Conservation (phyloP, 2,329 filamentous ascomycete genomes). For the Fragosphaeria purpurea region DNA sequence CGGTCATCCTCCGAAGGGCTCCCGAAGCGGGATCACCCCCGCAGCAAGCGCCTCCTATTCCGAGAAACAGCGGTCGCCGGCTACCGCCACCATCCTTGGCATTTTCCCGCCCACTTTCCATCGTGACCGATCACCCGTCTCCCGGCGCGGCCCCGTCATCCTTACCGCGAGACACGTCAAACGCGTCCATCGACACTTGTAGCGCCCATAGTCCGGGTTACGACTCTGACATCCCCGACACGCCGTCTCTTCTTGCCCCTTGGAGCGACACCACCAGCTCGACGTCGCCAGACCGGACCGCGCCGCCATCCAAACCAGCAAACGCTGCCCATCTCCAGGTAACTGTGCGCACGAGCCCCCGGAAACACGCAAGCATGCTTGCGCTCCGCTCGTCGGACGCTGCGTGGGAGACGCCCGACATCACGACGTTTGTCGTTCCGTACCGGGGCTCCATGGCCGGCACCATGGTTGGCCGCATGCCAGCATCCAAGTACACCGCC, state of each 20-base stretch:
- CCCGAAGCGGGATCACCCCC: not conserved
- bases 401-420: not conserved
- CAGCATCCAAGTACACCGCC: slow-evolving; percentile 4
- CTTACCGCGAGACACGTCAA: not conserved
- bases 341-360: slow-evolving; percentile 14
- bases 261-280: slow-evolving; percentile 7
- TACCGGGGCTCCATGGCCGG: not conserved
- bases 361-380: slow-evolving; percentile 5
- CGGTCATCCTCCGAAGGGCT: not conserved
- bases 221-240: slow-evolving; percentile 11
- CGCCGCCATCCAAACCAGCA: not conserved
- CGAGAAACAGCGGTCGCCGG: slow-evolving; percentile 17
- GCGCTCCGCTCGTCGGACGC: not conserved
- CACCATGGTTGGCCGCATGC: not conserved
- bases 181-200: not conserved
- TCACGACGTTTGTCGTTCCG: not conserved
- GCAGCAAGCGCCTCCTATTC: not conserved
- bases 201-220: slow-evolving; percentile 1
- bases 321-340: slow-evolving; percentile 3
- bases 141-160: slow-evolving; percentile 22
- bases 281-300: not conserved
- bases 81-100: slow-evolving; percentile 36
- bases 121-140: slow-evolving; percentile 44
- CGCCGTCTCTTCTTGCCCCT: slow-evolving; percentile 14
- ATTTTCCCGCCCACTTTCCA: slow-evolving; percentile 41